phyloP scores from a whole-genome alignment of 108 stramenopile species.

The Cylindrotheca closterium region DNA sequence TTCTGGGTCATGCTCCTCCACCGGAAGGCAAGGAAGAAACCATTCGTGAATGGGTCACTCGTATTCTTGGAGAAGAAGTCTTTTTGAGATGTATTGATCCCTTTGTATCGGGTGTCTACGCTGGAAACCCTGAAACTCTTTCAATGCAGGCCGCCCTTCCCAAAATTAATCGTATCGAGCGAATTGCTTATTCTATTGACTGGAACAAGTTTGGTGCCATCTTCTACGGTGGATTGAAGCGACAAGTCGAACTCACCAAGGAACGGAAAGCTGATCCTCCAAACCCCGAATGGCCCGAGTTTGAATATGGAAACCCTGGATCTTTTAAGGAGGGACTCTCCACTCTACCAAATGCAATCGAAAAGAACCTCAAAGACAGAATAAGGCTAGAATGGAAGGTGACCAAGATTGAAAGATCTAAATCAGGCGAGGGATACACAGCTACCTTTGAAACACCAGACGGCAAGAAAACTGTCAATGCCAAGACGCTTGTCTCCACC shows the following conservation, averaged over 20 bases:
- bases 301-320: conserved; percentile 87
- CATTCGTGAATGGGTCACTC: conserved; percentile 91
- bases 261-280: conserved; percentile 81
- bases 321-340: conserved; percentile 80
- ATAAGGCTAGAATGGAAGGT: conserved; percentile 76
- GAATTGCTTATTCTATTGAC: conserved; percentile 63
- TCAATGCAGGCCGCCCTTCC: conserved; percentile 89
- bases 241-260: conserved; percentile 76
- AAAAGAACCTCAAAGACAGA: conserved; percentile 53
- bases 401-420: conserved; percentile 45
- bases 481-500: conserved; percentile 78
- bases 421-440: conserved; percentile 44
- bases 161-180: conserved; percentile 86
- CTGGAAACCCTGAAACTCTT: conserved; percentile 92
- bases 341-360: conserved; percentile 83
- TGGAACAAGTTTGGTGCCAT: conserved; percentile 86
- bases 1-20: conserved; percentile 72
- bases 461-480: conserved; percentile 45
- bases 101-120: conserved; percentile 96
- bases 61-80: conserved; percentile 90
- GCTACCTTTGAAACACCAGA: conserved; percentile 78
- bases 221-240: conserved; percentile 79
- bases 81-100: conserved; percentile 93
- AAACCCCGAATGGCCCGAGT: conserved; percentile 71
- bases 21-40: conserved; percentile 86